Conservation (phyloP, 805 yeast genomes). For the Wickerhamiella allomyrinae region DNA sequence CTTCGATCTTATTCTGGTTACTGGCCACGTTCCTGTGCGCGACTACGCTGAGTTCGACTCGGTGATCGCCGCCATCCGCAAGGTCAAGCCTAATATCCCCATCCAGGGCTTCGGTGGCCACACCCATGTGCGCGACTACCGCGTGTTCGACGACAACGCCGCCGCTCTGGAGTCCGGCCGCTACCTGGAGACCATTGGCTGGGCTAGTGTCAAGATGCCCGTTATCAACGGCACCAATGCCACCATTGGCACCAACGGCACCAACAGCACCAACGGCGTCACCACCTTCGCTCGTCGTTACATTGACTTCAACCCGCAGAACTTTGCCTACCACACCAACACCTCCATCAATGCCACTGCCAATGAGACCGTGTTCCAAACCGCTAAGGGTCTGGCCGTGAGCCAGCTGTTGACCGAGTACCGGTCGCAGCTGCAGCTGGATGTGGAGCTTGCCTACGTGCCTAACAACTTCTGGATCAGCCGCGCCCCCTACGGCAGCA, state of each 20-base stretch:
- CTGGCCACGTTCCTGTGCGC: slow-evolving; percentile 70
- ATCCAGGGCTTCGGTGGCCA: slow-evolving; percentile 93
- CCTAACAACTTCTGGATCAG: slow-evolving; percentile 51
- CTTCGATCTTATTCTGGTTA: slow-evolving; percentile 54
- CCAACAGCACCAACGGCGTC: slow-evolving; percentile 12
- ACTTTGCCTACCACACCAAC: slow-evolving; percentile 52
- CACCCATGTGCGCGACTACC: slow-evolving; percentile 79
- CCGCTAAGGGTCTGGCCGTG: slow-evolving; percentile 39
- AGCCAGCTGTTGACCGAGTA: slow-evolving; percentile 31
- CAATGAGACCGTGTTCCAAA: slow-evolving; percentile 29
- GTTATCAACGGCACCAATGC: slow-evolving; percentile 14
- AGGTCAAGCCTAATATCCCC: slow-evolving; percentile 41
- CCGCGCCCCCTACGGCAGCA: slow-evolving; percentile 48
- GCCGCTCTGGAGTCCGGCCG: slow-evolving; percentile 87
- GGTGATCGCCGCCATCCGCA: slow-evolving; percentile 39
- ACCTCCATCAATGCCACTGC: slow-evolving; percentile 11
- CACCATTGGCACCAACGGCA: slow-evolving; percentile 4
- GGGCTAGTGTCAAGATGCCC: slow-evolving; percentile 40
- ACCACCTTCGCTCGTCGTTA: slow-evolving; percentile 43
- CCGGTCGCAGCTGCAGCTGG: slow-evolving; percentile 38
- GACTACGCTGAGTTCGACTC: slow-evolving; percentile 39
- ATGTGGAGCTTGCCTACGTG: slow-evolving; percentile 49
- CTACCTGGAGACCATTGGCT: slow-evolving; percentile 89
- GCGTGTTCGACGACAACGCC: slow-evolving; percentile 46
- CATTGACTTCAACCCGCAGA: slow-evolving; percentile 65